phyloP scores from a whole-genome alignment of 805 yeast genomes.

The Monosporozyma servazzii region DNA sequence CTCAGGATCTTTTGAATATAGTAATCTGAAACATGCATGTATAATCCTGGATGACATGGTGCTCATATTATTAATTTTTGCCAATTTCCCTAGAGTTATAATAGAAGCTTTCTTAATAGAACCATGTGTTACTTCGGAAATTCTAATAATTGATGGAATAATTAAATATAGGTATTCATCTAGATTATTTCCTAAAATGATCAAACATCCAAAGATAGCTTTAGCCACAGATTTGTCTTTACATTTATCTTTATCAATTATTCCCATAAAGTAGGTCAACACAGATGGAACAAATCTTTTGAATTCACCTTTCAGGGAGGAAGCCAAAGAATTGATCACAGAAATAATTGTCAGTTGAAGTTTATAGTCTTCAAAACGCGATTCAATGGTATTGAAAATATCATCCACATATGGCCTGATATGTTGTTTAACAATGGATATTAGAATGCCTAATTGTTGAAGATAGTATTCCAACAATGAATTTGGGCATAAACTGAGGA shows the following conservation, averaged over 20 bases:
- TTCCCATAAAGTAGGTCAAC: slow-evolving; percentile 60
- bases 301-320: slow-evolving; percentile 85
- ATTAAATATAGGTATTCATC: slow-evolving; percentile 81
- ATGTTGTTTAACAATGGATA: slow-evolving; percentile 78
- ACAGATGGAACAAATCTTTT: slow-evolving; percentile 68
- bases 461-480: slow-evolving; percentile 75
- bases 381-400: slow-evolving; percentile 61
- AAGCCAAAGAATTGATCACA: slow-evolving; percentile 70
- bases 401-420: slow-evolving; percentile 71
- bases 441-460: slow-evolving; percentile 70
- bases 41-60: slow-evolving; percentile 84
- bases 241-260: slow-evolving; percentile 60
- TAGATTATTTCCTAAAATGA: slow-evolving; percentile 71
- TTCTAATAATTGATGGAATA: slow-evolving; percentile 66
- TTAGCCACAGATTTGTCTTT: slow-evolving; percentile 48
- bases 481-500: slow-evolving; percentile 68
- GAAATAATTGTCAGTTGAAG: slow-evolving; percentile 68
- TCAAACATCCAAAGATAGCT: slow-evolving; percentile 71
- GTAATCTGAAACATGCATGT: slow-evolving; percentile 68
- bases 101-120: slow-evolving; percentile 61
- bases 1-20: slow-evolving; percentile 42
- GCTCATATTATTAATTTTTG: slow-evolving; percentile 55
- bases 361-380: slow-evolving; percentile 49
- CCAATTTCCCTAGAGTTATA: slow-evolving; percentile 66
- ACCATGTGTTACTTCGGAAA: slow-evolving; percentile 59